Base-by-base conservation (phyloP, 2,329 filamentous ascomycete genomes). In the Knufia petricola region DNA sequence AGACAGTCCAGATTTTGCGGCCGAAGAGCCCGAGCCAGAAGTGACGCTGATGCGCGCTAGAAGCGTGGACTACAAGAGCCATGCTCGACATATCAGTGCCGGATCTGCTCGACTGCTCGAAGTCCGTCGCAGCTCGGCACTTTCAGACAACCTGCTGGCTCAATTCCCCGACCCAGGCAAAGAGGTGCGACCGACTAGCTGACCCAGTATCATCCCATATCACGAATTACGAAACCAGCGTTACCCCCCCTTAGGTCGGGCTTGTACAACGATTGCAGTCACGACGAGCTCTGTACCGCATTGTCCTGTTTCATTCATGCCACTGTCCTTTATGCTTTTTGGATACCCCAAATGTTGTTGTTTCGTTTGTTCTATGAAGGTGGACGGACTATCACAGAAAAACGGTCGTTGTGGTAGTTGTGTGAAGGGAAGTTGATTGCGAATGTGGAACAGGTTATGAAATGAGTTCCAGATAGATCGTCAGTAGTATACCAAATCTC, bases 81-180 rank as follows among this genome's bases (percentile, higher is more conserved):
- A 89, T 58, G 77, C 72, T 17, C 76, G 82, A 47, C 83, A 83
- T 54, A 81, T 88, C 59, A 89, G 84, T 60, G 83, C 84, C 38
- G 85, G 85, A 43, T 89, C 84, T 60, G 85, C 85, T 9, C 84
- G 79, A 64, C 66, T 90, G 45, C 68, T 92, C 43, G 81, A 88
- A 43, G 73, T 89, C 40, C 73, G 77, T 19, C 71, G 75, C 21
- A 63, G 64, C 38, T 82, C 78, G 19, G 65, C 67, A 10, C 79
- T 81, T 53, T 67, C 64, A 36, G 72, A 68, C 28, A 31, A 40
- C 15, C 31, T 48, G 36, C 23, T 42, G 19, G 3, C 26, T 19
- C 23, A 19, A 17, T 36, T 13, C 10, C 3, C 19, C 19, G 4
- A n/a, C 12, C 31, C 31, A n/a, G 19, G 13, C 10, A 39, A 32